These are phyloP conservation scores for Leccinum subrobustum DNA, from an alignment of 1,284 basidiomycete genomes.

Conservation along the genomic window DNA sequence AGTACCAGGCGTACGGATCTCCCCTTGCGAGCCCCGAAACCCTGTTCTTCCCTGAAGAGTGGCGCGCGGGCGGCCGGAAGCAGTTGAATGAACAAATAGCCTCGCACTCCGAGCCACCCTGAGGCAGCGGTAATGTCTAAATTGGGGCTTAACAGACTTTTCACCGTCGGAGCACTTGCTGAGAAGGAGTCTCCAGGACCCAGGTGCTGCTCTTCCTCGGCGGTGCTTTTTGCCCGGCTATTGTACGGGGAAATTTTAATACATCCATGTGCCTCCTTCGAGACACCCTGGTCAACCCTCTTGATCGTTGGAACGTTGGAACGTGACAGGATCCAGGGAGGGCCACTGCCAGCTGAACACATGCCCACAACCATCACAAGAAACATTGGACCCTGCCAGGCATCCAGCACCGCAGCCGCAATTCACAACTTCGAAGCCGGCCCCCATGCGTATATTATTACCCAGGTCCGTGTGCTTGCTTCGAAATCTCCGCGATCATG, in stretches of 20 bases:
- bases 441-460: background rate
- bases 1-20: background rate
- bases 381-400: background rate
- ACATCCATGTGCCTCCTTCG: slow-evolving; percentile 1
- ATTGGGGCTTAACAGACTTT: slow-evolving; percentile 11
- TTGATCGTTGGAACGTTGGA: background rate
- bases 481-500: background rate
- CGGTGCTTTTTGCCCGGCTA: slow-evolving; percentile 5
- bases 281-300: background rate
- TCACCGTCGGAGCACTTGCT: background rate
- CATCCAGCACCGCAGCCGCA: background rate
- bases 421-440: slow-evolving; percentile 2
- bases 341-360: background rate
- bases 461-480: background rate
- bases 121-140: slow-evolving; percentile 12
- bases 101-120: background rate
- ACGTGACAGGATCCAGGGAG: too few species aligned
- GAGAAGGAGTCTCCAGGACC: background rate
- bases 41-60: background rate
- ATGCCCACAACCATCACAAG: background rate
- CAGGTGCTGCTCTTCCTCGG: background rate
- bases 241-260: background rate
- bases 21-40: background rate
- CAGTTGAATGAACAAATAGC: background rate
- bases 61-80: background rate